Percentiles rank a stretch among this genome's conserved stretches.
Conservation (phyloP, 1,139 yeast genomes). For the Debaryomycetaceae sp. region DNA sequence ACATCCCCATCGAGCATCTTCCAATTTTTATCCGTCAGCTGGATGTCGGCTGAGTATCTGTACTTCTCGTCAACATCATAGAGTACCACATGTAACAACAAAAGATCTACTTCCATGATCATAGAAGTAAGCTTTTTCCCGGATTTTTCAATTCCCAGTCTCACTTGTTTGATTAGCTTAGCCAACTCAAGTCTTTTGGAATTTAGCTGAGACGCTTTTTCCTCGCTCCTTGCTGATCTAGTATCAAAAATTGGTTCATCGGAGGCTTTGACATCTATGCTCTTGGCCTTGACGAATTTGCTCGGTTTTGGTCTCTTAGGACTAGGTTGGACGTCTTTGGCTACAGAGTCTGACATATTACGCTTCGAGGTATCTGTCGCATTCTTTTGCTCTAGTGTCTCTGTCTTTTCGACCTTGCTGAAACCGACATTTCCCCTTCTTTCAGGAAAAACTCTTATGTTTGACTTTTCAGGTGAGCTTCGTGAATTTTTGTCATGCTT, state of each 20-base stretch:
- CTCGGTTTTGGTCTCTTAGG: background rate
- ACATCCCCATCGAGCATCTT: constrained; percentile 25
- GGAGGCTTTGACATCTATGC: background rate
- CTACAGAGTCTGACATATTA: background rate
- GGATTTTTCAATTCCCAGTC: constrained; percentile 19
- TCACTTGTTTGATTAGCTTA: constrained; percentile 25
- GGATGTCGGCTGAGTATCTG: constrained; percentile 20
- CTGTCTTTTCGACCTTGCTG: background rate
- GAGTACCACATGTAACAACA: constrained; percentile 27
- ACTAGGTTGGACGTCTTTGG: background rate
- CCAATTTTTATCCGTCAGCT: constrained; percentile 39
- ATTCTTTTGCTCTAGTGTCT: background rate
- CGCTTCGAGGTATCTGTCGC: background rate
- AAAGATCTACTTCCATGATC: constrained; percentile 30
- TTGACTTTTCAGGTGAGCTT: background rate
- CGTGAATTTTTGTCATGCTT: background rate
- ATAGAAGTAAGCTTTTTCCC: constrained; percentile 20
- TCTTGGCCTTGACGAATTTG: background rate
- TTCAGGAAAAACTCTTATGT: background rate
- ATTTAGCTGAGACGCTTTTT: constrained; percentile 11
- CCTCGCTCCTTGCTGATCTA: constrained; percentile 16
- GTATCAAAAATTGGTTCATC: background rate
- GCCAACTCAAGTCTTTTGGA: constrained; percentile 28
- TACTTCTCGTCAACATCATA: constrained; percentile 35
- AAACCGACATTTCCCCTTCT: background rate